phyloP scores from a whole-genome alignment of 1,284 basidiomycete genomes.

The Cryptococcus wingfieldii region DNA sequence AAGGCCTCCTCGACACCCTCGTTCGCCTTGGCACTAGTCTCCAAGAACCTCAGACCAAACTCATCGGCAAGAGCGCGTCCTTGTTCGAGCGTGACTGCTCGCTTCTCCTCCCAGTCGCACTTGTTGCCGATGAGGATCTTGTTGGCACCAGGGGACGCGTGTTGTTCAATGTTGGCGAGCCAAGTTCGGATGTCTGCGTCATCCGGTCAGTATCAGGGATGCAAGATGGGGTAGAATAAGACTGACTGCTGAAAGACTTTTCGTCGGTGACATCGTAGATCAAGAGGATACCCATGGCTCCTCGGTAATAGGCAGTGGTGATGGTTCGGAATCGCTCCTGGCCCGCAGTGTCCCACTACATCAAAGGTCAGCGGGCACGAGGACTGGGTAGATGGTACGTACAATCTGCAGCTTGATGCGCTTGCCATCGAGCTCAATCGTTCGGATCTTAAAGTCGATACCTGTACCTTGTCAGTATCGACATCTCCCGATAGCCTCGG shows the following conservation, averaged over 20 bases:
- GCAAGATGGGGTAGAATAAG: not conserved
- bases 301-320: conserved; percentile 99
- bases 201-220: conserved; percentile 8
- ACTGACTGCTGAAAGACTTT: conserved; percentile 91
- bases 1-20: conserved; percentile 99
- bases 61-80: conserved; percentile 68
- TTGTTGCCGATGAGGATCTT: conserved; percentile 99
- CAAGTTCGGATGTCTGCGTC: conserved; percentile 75
- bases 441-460: conserved; percentile 64
- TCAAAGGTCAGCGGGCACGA: not conserved
- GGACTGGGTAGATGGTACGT: conserved; percentile 48
- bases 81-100: conserved; percentile 72
- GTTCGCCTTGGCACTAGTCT: conserved; percentile 96
- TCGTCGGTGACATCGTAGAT: conserved; percentile 99
- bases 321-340: conserved; percentile 99
- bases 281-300: conserved; percentile 97
- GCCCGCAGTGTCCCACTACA: conserved; percentile 91
- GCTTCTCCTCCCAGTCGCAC: conserved; percentile 97
- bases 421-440: conserved; percentile 99
- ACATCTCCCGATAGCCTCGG: not conserved
- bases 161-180: conserved; percentile 98
- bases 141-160: conserved; percentile 97
- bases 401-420: conserved; percentile 99
- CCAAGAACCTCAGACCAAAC: conserved; percentile 90
- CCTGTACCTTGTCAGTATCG: conserved; percentile 15